Base-by-base conservation (phyloP, 345 rosid species). In the Erucastrum elatum region DNA sequence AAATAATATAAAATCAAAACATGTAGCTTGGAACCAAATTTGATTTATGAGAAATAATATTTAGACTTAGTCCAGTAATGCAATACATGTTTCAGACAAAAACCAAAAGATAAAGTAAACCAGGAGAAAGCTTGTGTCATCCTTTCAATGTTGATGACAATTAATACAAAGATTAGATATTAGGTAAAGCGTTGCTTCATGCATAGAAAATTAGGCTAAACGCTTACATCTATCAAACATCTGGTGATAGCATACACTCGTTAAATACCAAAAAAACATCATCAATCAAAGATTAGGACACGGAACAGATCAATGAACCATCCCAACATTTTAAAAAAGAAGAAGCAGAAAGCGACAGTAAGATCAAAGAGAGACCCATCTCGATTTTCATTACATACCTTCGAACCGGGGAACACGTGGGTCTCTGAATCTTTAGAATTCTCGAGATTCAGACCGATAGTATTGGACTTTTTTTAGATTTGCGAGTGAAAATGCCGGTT, bases 321-420 rank as follows among this genome's bases (percentile, higher is more conserved):
- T 46, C 2, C 55, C 0, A 5, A 44, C n/a, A 4, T 64, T 34
- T 21, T 21, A 21, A 21, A 21, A 21, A 21, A 15, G 21, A 60
- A 51, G 2, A 72, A n/a, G 9, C 16, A 69, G 49, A 74, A 15
- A 66, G 49, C 5, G 49, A 29, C 37, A 63, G 66, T 58, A 53
- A 44, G 59, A 66, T 56, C 31, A 71, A 59, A 53, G 33, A 75
- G 16, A 63, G 59, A 71, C 77, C 64, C 62, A 56, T 65, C 58
- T 75, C 60, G 70, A 68, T 74, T 41, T 41, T 26, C 41, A 44
- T 15, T 66, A 74, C 78, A 27, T 26, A 85, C 91, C 88, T 88
- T 49, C 4, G 73, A 74, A 41, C 25, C 64, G 6, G 67, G 60
- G 71, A 75, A 35, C 75, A 74, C 75, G 79, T 61, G 51, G 51